Evolutionary conservation across 805 yeast species (phyloP), one percentile per base, ranked within the genome.

Genomic region (Lachancea nothofagi): DNA sequence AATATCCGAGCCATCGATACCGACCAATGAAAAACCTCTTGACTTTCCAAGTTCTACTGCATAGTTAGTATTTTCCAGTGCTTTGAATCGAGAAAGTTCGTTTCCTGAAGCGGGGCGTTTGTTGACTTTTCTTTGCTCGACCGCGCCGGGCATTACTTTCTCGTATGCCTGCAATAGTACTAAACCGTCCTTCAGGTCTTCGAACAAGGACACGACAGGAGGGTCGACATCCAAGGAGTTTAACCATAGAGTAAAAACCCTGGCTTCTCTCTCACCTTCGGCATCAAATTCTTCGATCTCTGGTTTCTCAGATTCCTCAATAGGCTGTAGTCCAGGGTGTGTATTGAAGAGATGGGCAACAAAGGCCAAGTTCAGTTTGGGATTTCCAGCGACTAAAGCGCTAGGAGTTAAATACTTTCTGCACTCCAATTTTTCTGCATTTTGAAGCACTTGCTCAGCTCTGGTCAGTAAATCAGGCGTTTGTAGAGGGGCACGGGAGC

Each of bases 241-340:
- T 59, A 93, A 77, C 98, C 98, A 93, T 56, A 93, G 69, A 5
- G 98, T 93, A 67, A 93, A 93, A 9, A 93, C 98, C 64, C 98
- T 78, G 3, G 98, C 98, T 69, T 93, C 98, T 68, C 98, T 84
- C 68, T 93, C 98, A 47, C 98, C 98, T 67, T 93, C 98, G 19
- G 98, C 98, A 61, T 93, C 98, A 57, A 93, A 93, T 51, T 87
- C 97, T 69, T 93, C 98, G 52, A 93, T 86, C 60, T 89, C 97
- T 21, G 93, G 85, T 53, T 80, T 83, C 62, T 90, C 97, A 43
- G 69, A 72, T 65, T 89, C 97, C 57, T 86, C 94, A 48, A 90
- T 76, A 43, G 97, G 97, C 45, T 89, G 97, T 49, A 93, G 74
- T 36, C 98, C 97, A 35, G 98, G 98, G 59, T 86, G 80, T 5